These are phyloP conservation scores for Amphirosellinia nigrospora DNA, from an alignment of 495 filamentous ascomycete species.

Conservation along the genomic window DNA sequence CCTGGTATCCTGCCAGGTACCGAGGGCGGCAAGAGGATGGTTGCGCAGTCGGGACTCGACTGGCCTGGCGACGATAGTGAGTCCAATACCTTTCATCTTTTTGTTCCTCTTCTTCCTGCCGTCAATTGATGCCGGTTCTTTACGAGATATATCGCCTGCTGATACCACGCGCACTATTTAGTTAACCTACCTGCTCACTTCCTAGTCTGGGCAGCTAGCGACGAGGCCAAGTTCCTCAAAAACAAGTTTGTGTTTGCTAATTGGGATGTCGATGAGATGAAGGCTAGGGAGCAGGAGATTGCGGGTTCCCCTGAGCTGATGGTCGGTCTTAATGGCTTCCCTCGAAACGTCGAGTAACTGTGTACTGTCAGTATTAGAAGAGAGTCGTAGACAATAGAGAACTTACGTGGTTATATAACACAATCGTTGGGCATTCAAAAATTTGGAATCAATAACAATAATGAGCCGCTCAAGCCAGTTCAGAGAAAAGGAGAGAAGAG, in stretches of 20 bases:
- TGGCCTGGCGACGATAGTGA: constrained; percentile 34
- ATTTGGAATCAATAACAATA: background rate
- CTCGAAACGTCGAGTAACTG: constrained; percentile 23
- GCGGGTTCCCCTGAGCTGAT: constrained; percentile 25
- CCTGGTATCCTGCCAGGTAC: constrained; percentile 48
- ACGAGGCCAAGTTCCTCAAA: constrained; percentile 49
- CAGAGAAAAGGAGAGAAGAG: background rate
- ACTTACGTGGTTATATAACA: background rate
- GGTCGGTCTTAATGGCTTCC: constrained; percentile 33
- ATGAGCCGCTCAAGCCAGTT: background rate
- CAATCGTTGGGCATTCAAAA: no score
- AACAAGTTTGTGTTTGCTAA: constrained; percentile 51
- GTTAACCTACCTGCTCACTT: constrained; percentile 47
- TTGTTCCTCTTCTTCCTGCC: background rate
- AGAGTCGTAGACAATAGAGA: background rate
- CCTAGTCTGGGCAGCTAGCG: constrained; percentile 46
- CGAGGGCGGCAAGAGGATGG: constrained; percentile 36
- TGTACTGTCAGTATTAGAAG: background rate
- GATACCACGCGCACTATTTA: constrained; percentile 10
- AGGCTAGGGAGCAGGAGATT: constrained; percentile 34
- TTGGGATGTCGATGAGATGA: constrained; percentile 57
- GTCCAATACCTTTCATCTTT: constrained; percentile 6
- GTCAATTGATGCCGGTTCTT: background rate
- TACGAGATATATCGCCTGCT: background rate
- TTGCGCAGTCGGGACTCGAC: constrained; percentile 28